Evolutionary conservation across 768 basidiomycete species (phyloP).

Genomic region (Candolleomyces eurysporus): DNA sequence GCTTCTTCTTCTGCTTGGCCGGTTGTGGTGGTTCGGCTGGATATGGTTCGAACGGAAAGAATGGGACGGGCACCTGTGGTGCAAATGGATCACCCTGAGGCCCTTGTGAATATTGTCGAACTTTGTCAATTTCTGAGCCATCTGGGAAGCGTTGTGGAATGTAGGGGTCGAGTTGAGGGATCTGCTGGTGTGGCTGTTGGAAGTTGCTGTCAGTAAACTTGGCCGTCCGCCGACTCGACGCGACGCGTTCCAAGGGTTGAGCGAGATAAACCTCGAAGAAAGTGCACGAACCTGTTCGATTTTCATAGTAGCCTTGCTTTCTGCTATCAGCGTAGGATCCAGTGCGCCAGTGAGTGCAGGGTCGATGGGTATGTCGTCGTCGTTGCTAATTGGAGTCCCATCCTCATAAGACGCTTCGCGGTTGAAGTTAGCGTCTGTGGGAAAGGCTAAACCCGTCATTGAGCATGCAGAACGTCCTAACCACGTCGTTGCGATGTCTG

Average conservation of each 20-base stretch:
- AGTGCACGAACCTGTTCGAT: conserved; percentile 37
- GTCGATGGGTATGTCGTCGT: conserved; percentile 78
- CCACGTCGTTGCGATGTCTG: conserved; percentile 11
- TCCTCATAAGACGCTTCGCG: conserved; percentile 59
- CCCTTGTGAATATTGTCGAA: conserved; percentile 62
- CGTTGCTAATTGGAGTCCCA: conserved; percentile 55
- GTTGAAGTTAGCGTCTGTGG: conserved; percentile 43
- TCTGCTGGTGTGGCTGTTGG: conserved; percentile 25
- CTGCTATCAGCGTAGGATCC: conserved; percentile 48
- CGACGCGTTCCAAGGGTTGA: conserved; percentile 54
- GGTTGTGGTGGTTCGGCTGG: conserved; percentile 31
- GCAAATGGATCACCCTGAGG: conserved; percentile 86
- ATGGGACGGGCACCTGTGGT: conserved; percentile 54
- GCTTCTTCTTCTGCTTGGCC: conserved; percentile 49
- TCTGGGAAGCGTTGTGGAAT: conserved; percentile 17
- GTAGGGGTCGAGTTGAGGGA: conserved; percentile 22
- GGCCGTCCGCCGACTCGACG: conserved; percentile 45
- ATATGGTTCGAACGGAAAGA: conserved; percentile 47
- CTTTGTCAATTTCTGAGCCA: conserved; percentile 21
- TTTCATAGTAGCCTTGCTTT: conserved; percentile 19
- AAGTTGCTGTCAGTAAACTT: conserved; percentile 20
- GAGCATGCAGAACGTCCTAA: conserved; percentile 18
- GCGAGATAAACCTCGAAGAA: conserved; percentile 11
- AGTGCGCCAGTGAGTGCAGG: conserved; percentile 61
- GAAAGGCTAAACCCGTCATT: conserved; percentile 68